Conservation (phyloP, 805 yeast species). For the Barnettozyma wickerhamii region DNA sequence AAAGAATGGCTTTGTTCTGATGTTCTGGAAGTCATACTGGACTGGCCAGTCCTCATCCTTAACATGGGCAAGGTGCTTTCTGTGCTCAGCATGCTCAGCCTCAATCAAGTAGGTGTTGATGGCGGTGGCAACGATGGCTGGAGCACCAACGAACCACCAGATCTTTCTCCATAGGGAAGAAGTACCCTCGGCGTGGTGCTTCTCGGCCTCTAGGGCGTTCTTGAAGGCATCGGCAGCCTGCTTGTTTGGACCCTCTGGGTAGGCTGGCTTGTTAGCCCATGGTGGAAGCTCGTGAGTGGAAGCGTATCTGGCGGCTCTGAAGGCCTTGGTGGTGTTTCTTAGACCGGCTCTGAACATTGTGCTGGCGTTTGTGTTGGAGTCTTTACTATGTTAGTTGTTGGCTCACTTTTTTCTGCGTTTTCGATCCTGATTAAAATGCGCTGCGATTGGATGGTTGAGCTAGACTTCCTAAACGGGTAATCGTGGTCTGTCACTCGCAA, state of each 20-base stretch:
- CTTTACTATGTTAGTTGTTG: constrained; percentile 7
- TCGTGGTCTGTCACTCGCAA: neutral
- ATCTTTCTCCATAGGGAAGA: constrained; percentile 82
- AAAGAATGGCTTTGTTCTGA: constrained; percentile 84
- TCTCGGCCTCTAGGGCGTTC: constrained; percentile 56
- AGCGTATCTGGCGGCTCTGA: constrained; percentile 19
- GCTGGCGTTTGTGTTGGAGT: neutral
- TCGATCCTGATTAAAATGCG: constrained; percentile 1
- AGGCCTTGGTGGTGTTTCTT: constrained; percentile 27
- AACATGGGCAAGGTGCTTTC: constrained; percentile 62
- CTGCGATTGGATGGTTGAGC: constrained; percentile 15
- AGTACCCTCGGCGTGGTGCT: constrained; percentile 76
- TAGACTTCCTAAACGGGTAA: constrained; percentile 21
- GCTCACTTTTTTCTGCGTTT: constrained; percentile 12
- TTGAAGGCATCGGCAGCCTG: constrained; percentile 63
- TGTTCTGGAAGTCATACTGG: constrained; percentile 87
- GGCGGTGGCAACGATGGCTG: constrained; percentile 73
- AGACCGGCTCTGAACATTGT: constrained; percentile 43
- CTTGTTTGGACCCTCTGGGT: constrained; percentile 34
- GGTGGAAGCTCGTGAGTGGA: constrained; percentile 31
- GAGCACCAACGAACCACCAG: constrained; percentile 74
- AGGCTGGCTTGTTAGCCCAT: constrained; percentile 44
- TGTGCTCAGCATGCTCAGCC: constrained; percentile 86
- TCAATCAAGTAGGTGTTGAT: constrained; percentile 80
- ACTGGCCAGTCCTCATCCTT: constrained; percentile 91